A percentile compares a stretch with the other conserved stretches of the same genome.
phyloP scores from a whole-genome alignment of 208 protist species.

The Lotmaria passim region DNA sequence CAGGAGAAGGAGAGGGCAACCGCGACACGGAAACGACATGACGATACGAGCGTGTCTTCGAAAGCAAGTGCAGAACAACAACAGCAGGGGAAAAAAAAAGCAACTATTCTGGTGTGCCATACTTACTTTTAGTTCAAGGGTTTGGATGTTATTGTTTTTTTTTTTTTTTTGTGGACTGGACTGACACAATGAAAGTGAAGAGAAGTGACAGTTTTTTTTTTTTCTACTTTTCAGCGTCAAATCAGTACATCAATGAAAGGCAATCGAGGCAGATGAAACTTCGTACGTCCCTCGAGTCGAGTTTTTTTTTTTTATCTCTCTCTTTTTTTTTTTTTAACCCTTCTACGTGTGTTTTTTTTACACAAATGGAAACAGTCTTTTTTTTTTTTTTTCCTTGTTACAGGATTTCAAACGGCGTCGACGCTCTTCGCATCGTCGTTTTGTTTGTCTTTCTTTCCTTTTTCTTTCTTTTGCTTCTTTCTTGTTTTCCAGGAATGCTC shows the following conservation, averaged over 20 bases:
- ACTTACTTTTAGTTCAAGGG: no score
- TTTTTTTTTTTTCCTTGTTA: no score
- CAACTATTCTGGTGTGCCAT: background rate
- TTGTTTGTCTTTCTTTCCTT: no score
- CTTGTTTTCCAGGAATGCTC: no score
- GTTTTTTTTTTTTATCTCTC: background rate
- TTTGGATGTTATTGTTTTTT: background rate
- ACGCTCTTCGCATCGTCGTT: no score
- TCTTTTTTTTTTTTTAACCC: background rate
- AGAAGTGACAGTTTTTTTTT: conserved; percentile 6
- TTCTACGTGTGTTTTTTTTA: background rate
- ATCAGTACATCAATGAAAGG: no score
- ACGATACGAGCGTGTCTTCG: background rate
- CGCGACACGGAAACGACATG: background rate
- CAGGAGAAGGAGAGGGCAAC: background rate
- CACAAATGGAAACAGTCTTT: no score
- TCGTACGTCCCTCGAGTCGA: background rate
- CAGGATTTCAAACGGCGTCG: no score
- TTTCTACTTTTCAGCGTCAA: background rate
- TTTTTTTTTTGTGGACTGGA: background rate
- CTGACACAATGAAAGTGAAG: no score
- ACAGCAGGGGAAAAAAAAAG: background rate
- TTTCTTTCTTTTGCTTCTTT: no score
- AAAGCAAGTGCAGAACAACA: background rate
- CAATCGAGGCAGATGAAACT: no score